phyloP scores from a whole-genome alignment of 306 rosid species.

The Dalbergia oliveri region DNA sequence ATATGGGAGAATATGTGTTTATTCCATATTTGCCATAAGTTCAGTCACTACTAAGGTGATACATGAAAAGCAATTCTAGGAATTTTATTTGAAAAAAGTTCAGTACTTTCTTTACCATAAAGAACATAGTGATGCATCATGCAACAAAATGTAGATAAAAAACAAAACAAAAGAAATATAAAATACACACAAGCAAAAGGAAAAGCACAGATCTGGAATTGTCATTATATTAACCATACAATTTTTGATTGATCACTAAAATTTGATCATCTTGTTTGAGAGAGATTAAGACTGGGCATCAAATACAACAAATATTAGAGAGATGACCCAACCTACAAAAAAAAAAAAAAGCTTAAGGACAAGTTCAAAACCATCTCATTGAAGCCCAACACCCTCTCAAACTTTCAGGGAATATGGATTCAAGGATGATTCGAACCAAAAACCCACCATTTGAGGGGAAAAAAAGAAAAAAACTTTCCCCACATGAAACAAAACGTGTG shows the following conservation, averaged over 20 bases:
- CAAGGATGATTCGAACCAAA: conserved; percentile 44
- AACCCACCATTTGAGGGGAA: neutral
- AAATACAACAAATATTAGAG: conserved; percentile 19
- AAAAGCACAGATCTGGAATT: conserved; percentile 25
- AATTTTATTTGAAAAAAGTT: no score
- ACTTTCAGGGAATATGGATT: conserved; percentile 1
- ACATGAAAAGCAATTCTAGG: no score
- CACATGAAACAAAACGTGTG: neutral
- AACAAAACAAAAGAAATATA: neutral
- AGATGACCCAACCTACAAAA: conserved; percentile 30
- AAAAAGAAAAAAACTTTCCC: neutral
- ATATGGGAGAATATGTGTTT: no score
- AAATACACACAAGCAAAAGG: neutral
- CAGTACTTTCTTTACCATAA: no score
- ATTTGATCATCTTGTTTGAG: conserved; percentile 41
- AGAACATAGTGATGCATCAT: no score
- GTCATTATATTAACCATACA: neutral
- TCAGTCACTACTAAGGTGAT: no score
- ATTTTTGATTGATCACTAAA: conserved; percentile 49
- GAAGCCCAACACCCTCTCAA: conserved; percentile 34
- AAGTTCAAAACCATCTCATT: conserved; percentile 50
- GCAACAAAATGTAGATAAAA: no score
- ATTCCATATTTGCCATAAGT: no score
- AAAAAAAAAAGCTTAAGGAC: neutral
- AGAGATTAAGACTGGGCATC: conserved; percentile 40